These are phyloP conservation scores for Coemansia linderi DNA, from an alignment of 371 early-diverging fungal genomes.

Conservation along the genomic window DNA sequence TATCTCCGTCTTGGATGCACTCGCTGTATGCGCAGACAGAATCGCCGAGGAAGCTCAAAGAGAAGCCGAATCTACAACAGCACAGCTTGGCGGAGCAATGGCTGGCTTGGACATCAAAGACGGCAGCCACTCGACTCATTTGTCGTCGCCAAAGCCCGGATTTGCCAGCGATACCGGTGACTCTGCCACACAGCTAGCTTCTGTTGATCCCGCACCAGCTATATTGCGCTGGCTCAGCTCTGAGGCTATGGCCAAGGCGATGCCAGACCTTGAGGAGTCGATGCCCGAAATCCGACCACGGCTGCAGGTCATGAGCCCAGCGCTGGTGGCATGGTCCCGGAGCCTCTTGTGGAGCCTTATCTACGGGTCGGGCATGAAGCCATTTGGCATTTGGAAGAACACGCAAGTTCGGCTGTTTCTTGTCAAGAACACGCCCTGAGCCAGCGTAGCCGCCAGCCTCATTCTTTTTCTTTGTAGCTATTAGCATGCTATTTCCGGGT, in stretches of 20 bases:
- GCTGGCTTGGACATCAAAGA: conserved; percentile 2
- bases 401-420: conserved; percentile 63
- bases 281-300: conserved; percentile 52
- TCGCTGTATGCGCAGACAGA: conserved; percentile 68
- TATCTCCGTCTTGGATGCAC: conserved; percentile 60
- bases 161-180: not conserved
- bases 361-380: conserved; percentile 59
- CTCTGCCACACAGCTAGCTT: no score
- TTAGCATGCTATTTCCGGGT: not conserved
- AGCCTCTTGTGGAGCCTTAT: conserved; percentile 70
- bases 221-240: conserved; percentile 46
- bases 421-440: conserved; percentile 26
- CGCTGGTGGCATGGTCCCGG: conserved; percentile 67
- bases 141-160: conserved; percentile 3
- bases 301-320: conserved; percentile 49
- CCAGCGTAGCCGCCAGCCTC: not conserved
- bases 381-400: conserved; percentile 66
- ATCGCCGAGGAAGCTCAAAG: conserved; percentile 26
- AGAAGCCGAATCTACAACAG: conserved; percentile 15
- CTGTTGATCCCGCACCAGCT: conserved; percentile 20
- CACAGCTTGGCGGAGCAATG: not conserved
- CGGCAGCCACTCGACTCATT: conserved; percentile 7
- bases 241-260: conserved; percentile 33
- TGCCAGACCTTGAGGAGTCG: conserved; percentile 47
- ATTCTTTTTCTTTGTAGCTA: not conserved